Evolutionary conservation across 352 stramenopile genomes (phyloP), one percentile per base, ranked within the genome.

Genomic region (Phytophthora parvispora): DNA sequence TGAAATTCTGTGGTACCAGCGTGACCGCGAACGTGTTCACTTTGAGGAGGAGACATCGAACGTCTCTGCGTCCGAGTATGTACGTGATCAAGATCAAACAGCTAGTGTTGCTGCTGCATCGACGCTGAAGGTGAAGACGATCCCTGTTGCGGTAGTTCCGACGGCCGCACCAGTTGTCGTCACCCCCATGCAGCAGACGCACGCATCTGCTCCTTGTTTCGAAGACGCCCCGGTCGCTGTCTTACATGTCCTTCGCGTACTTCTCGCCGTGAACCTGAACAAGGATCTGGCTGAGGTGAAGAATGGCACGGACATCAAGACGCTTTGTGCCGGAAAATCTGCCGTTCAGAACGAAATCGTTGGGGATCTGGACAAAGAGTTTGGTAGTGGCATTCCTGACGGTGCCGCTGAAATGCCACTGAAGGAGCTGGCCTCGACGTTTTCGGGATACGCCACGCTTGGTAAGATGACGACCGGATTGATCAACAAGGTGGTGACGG

Each of bases 311-410:
- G 83, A 92, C 29, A 77, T 97, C 16, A 94, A 96, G 74, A 88
- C 80, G 13, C 76, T 97, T 3, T 94, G 79, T 15, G 89, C 83
- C 25, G 91, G 91, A 40, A 97, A 97, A 67, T 95, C 86, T 38
- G 91, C 91, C 13, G 76, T 95, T 12, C 89, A 96, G 74, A 97
- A 97, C 60, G 91, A 97, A 58, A 92, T 97, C 45, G 79, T 95
- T 48, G 91, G 91, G 18, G 91, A 97, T 43, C 61, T 97, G 6
- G 89, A 93, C 60, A 94, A 94, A 69, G 91, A 97, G 60, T 97
- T 97, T 24, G 90, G 84, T 38, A 77, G 75, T 10, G 80, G 77
- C 57, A 75, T 86, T 31, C 82, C 86, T 20, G 87, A 97, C 18
- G 84, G 85, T 45, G 84, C 81, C n/a, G 89, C 77, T 13, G 88